Evolutionary conservation across 1,284 basidiomycete species (phyloP), one percentile per base, ranked within the genome.

Genomic region (Ustilago cynodontis): DNA sequence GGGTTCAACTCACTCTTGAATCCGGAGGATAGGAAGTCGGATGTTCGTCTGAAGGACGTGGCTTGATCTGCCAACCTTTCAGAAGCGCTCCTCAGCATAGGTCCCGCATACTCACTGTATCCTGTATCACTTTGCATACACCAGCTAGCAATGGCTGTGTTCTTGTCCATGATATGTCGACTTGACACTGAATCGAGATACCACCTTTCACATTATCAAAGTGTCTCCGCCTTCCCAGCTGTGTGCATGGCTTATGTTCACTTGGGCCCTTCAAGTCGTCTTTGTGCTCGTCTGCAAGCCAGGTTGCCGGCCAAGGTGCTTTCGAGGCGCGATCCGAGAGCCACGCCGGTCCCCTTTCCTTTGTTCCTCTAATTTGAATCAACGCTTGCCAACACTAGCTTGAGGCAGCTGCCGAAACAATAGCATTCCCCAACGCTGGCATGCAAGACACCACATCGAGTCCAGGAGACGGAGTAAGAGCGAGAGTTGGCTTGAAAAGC

Each of bases 1-100:
- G 74, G 74, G 26, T 71, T 77, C 29, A 56, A 39, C 41, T 68
- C 74, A 39, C 59, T 77, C 2, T 58, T 77, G 56, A 77, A 77
- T 39, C 74, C 74, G 1, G 59, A 71, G 31, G 56, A 59, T 2
- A 55, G 37, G 22, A 62, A 52, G 37, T 4, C 51, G n/a, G 56
- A 63, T 13, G 52, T 13, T 13, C 57, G 61, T 20, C 45, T 70
- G 33, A 67, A 72, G 53, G 70, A 66, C 9, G 70, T 67, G 57
- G 43, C 26, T 31, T 72, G 41, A 57, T 28, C n/a, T 20, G 45
- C 13, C n/a, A 41, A 7, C 43, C 2, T 22, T 16, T 47, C 14
- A 2, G n/a, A 20, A 22, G 18, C 43, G 22, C n/a, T 49, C 24
- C 5, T 14, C 47, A 49, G 24, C 41, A 43, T 20, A 11, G n/a